A percentile compares a stretch with the other conserved stretches of the same genome.
phyloP scores from a whole-genome alignment of 1,139 yeast species.

The Groenewaldozyma auringiensis region DNA sequence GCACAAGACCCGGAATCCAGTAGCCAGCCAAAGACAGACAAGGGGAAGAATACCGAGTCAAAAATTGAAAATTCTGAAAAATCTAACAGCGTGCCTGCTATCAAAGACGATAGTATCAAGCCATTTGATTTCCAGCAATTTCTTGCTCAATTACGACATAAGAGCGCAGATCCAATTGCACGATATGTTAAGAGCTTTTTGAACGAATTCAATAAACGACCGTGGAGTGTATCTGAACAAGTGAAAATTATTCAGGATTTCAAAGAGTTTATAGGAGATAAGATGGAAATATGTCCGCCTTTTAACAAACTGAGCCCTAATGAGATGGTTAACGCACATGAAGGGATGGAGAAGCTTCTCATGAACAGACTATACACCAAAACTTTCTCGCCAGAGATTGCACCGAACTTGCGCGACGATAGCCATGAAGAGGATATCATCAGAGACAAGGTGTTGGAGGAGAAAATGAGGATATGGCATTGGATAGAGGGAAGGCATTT shows the following conservation, averaged over 20 bases:
- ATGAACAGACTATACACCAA: constrained; percentile 78
- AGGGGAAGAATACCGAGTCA: neutral
- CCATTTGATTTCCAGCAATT: constrained; percentile 81
- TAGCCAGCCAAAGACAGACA: neutral
- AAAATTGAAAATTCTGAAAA: neutral
- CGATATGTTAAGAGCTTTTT: constrained; percentile 73
- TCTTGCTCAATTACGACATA: constrained; percentile 59
- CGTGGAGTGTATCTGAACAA: constrained; percentile 73
- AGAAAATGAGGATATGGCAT: constrained; percentile 55
- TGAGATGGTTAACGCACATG: constrained; percentile 66
- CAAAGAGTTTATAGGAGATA: constrained; percentile 54
- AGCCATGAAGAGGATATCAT: constrained; percentile 55
- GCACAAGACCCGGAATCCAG: neutral
- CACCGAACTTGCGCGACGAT: constrained; percentile 37
- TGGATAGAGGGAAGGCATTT: constrained; percentile 78
- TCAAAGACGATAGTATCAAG: constrained; percentile 13
- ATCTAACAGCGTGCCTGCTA: constrained; percentile 3
- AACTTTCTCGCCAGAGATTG: constrained; percentile 75
- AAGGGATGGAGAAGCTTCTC: constrained; percentile 85
- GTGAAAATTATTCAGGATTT: constrained; percentile 65
- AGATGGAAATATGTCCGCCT: constrained; percentile 62
- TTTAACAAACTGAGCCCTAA: constrained; percentile 58
- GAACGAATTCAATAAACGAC: constrained; percentile 61
- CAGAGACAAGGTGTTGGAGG: constrained; percentile 49
- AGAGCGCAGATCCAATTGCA: constrained; percentile 82